A percentile compares a stretch with the other conserved stretches of the same genome.
These are phyloP conservation scores for Cylindricascospora bacillispora DNA, from an alignment of 1,139 yeast genomes.

Conservation along the genomic window DNA sequence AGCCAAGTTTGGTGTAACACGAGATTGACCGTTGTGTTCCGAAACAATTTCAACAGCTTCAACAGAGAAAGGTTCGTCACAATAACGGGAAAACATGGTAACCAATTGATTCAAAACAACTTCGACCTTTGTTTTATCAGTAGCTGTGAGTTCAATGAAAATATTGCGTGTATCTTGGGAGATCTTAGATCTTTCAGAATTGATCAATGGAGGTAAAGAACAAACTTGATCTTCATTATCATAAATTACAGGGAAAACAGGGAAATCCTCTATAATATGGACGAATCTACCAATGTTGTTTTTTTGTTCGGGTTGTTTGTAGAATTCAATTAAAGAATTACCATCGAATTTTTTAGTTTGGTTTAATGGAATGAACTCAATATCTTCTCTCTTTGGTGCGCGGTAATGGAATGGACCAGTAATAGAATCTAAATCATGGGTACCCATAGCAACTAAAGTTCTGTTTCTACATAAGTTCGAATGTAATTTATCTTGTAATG, in stretches of 20 bases:
- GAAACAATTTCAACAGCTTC: conserved; percentile 85
- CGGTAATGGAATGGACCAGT: conserved; percentile 81
- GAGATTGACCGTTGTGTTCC: conserved; percentile 65
- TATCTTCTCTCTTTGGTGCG: conserved; percentile 48
- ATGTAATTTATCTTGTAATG: conserved; percentile 92
- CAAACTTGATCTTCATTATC: conserved; percentile 71
- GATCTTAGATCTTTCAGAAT: conserved; percentile 84
- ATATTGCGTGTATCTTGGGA: conserved; percentile 74
- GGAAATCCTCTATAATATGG: conserved; percentile 78
- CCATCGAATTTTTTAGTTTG: conserved; percentile 73
- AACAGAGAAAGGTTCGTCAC: conserved; percentile 60
- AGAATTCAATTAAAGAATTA: conserved; percentile 71
- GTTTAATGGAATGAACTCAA: conserved; percentile 74
- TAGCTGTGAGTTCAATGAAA: conserved; percentile 89
- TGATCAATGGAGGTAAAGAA: conserved; percentile 94
- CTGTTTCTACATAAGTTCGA: conserved; percentile 93
- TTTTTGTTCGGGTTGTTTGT: conserved; percentile 53
- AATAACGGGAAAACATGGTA: conserved; percentile 90
- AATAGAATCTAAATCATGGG: conserved; percentile 83
- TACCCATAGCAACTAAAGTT: conserved; percentile 95
- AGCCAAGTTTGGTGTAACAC: conserved; percentile 61
- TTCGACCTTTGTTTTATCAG: conserved; percentile 87
- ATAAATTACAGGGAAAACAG: conserved; percentile 81
- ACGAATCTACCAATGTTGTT: conserved; percentile 81
- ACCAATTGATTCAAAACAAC: conserved; percentile 83